Conservation (phyloP, 2,329 filamentous ascomycete species). For the Aureobasidium sp. region DNA sequence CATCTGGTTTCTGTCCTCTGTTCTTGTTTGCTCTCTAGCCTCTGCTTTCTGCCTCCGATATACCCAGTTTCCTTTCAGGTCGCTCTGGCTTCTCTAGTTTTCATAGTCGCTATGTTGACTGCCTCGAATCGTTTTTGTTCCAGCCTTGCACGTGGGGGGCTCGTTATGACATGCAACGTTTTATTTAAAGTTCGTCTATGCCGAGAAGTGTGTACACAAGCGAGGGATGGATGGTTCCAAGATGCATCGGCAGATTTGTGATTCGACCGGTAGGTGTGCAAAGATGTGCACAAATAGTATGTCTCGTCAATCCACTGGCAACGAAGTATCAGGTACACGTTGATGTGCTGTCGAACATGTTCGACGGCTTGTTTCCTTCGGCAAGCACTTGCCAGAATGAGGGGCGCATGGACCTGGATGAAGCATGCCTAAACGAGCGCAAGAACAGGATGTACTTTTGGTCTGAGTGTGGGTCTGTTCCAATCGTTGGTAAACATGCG, state of each 20-base stretch:
- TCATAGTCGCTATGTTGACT: not conserved
- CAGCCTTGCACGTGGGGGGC: not conserved
- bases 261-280: not conserved
- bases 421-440: not conserved
- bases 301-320: not conserved
- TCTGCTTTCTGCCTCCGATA: slow-evolving; percentile 1
- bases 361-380: not conserved
- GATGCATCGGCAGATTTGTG: not conserved
- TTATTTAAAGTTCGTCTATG: slow-evolving; percentile 1
- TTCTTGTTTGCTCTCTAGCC: not conserved
- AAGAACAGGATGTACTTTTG: slow-evolving; percentile 3
- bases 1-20: not conserved
- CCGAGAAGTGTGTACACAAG: not conserved
- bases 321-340: not conserved
- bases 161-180: not conserved
- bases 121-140: not conserved
- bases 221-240: not conserved
- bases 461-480: slow-evolving; percentile 2
- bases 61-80: slow-evolving; percentile 2
- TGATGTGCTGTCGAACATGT: not conserved
- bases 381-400: not conserved
- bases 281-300: not conserved
- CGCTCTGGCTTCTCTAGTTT: not conserved
- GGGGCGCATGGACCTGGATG: not conserved
- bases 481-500: slow-evolving; percentile 3